Evolutionary conservation across 306 rosid species (phyloP), one percentile per base, ranked within the genome.

Genomic region (Quercus suber): DNA sequence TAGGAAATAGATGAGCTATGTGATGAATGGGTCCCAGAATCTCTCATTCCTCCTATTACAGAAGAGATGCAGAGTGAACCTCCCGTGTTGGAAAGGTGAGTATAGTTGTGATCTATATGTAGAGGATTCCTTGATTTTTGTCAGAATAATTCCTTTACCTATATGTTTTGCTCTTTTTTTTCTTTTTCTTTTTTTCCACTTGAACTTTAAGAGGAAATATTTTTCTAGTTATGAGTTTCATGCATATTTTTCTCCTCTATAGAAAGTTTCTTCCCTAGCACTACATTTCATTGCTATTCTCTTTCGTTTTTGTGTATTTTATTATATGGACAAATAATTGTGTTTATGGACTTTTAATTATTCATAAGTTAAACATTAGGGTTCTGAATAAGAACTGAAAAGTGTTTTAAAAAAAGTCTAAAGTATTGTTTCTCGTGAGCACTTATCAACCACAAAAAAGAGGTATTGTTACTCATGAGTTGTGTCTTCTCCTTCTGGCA

Each of bases 1-100:
- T 80, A 96, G 99, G 99, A 96, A 91, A 96, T 87, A 75, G 97
- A 96, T 43, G 98, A 96, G 79, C 72, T 96, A 71, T 96, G 99
- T 78, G 90, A 89, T 52, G 99, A 96, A 83, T 96, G 99, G 99
- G 92, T 83, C 82, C 99, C 96, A 25, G 98, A 93, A 77, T 83
- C 99, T 49, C 99, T 96, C 76, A 96, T 96, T 85, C 96, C 99
- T 76, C 79, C 91, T 37, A 75, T 96, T 69, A 79, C 87, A 30
- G 74, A 96, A 84, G 98, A 96, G 69, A 76, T 84, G 90, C 88
- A 20, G 73, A 83, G 75, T 69, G 98, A 91, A 81, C 93, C 99
- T 33, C 98, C 97, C 11, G 94, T 91, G 74, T 88, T 96, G 81
- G 98, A 96, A 84, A 96, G 98, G 99, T 96, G 84, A 76, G 58